These are phyloP conservation scores for Musa balbisiana DNA, from an alignment of 202 grass and related monocot genomes.

Conservation along the genomic window DNA sequence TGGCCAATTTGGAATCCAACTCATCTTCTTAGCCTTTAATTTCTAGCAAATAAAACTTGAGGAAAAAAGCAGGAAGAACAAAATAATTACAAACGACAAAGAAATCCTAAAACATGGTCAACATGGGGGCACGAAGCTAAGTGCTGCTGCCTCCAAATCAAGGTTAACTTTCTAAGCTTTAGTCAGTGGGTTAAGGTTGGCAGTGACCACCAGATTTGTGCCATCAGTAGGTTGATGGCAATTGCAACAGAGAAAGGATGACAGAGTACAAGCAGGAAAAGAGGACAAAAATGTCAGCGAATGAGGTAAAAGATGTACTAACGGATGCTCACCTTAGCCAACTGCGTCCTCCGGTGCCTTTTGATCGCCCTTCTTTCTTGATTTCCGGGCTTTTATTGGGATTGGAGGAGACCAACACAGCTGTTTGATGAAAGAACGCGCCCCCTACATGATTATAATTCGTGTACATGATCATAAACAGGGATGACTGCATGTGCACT, in stretches of 20 bases:
- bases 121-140: not conserved
- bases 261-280: slow-evolving; percentile 6
- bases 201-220: not conserved
- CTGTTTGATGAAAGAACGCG: not conserved
- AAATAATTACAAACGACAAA: not conserved
- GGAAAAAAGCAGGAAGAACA: not conserved
- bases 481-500: not conserved
- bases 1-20: no score
- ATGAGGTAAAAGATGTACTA: slow-evolving; percentile 58
- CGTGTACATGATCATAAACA: not conserved
- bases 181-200: not conserved
- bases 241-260: not conserved
- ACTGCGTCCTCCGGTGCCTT: slow-evolving; percentile 34
- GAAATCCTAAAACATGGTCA: not conserved
- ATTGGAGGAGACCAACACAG: slow-evolving; percentile 4
- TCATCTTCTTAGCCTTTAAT: not conserved
- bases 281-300: slow-evolving; percentile 54
- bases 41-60: not conserved
- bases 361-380: slow-evolving; percentile 33
- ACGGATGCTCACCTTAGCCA: slow-evolving; percentile 27
- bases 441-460: slow-evolving; percentile 17
- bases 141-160: not conserved
- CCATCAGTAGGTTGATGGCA: not conserved
- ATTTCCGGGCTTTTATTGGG: slow-evolving; percentile 32
- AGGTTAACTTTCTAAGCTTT: not conserved